Percentiles rank a stretch among this genome's conserved stretches.
Evolutionary conservation across 805 yeast genomes (phyloP).

Genomic region (Candida bentonensis): DNA sequence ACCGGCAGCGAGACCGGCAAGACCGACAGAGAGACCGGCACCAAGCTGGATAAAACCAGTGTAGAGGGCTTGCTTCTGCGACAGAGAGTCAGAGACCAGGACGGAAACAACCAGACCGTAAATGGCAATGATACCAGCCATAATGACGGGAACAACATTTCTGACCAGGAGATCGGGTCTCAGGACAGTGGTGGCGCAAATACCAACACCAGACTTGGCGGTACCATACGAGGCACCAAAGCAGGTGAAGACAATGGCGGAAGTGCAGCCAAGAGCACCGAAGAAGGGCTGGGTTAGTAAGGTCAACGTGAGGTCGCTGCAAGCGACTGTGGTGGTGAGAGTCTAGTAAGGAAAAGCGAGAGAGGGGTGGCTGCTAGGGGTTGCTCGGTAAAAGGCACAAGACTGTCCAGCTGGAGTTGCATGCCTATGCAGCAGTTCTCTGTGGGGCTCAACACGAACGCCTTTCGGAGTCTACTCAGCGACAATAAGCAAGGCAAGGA

Average conservation of each 20-base stretch:
- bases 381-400: too few relatives aligned
- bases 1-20: constrained; percentile 96
- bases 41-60: constrained; percentile 97
- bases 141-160: constrained; percentile 91
- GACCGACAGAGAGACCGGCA: constrained; percentile 95
- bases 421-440: too few relatives aligned
- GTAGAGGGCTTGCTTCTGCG: constrained; percentile 83
- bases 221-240: constrained; percentile 99
- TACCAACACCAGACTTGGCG: constrained; percentile 98
- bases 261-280: constrained; percentile 98
- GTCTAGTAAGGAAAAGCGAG: too few relatives aligned
- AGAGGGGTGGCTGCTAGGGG: too few relatives aligned
- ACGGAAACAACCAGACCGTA: constrained; percentile 96
- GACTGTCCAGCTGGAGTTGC: too few relatives aligned
- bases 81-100: constrained; percentile 76
- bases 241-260: constrained; percentile 97
- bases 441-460: too few relatives aligned
- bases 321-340: neutral
- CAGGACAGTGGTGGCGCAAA: constrained; percentile 93
- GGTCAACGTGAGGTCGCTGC: neutral
- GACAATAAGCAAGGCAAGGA: too few relatives aligned
- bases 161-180: constrained; percentile 93
- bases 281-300: constrained; percentile 62
- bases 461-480: too few relatives aligned
- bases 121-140: constrained; percentile 99